These are phyloP conservation scores for Phytomonas francai DNA, from an alignment of 208 protist species.

Conservation along the genomic window DNA sequence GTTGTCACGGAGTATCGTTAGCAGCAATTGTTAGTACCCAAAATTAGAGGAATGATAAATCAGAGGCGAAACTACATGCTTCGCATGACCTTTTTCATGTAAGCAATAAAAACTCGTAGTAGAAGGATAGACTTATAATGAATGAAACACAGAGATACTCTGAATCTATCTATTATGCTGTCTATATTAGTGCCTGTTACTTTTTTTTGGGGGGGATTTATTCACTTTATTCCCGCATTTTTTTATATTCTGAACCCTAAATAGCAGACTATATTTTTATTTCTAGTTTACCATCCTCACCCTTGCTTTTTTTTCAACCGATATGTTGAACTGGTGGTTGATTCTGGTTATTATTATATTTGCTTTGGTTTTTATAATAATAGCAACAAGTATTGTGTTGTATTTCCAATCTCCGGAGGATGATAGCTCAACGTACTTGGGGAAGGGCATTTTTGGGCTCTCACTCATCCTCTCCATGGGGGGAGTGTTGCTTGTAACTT, in stretches of 20 bases:
- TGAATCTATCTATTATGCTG: background rate
- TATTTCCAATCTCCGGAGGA: conserved; percentile 78
- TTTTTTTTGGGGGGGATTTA: background rate
- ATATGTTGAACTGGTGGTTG: conserved; percentile 82
- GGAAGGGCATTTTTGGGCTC: conserved; percentile 62
- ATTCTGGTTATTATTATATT: conserved; percentile 65
- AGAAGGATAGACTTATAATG: background rate
- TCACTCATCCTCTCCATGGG: conserved; percentile 69
- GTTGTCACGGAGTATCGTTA: background rate
- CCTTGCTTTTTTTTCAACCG: background rate
- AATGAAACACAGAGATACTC: background rate
- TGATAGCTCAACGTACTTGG: conserved; percentile 8
- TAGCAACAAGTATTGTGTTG: conserved; percentile 53
- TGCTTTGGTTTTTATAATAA: conserved; percentile 40
- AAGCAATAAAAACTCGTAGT: background rate
- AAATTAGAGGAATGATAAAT: background rate
- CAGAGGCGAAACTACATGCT: background rate
- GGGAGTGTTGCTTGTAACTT: conserved; percentile 86
- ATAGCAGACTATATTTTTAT: background rate
- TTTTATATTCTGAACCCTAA: background rate
- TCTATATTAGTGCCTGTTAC: conserved; percentile 14
- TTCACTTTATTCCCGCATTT: background rate
- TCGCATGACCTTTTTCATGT: conserved; percentile 2
- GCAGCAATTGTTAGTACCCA: background rate
- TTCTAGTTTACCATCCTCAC: background rate